Evolutionary conservation across 768 basidiomycete species (phyloP).

Genomic region (Tephrocybe sp.): DNA sequence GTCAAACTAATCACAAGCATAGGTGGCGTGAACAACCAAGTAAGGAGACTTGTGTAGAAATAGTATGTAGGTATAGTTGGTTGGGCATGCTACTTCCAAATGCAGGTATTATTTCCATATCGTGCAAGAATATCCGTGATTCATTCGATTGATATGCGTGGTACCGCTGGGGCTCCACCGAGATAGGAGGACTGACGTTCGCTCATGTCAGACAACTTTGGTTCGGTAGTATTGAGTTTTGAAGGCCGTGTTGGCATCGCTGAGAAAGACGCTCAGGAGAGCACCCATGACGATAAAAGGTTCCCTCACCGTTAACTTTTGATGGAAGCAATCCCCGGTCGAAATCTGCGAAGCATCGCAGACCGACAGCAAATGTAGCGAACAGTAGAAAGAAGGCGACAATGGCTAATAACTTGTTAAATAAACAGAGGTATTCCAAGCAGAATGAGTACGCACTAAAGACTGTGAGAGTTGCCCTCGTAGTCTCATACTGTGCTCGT

Average conservation of each 20-base stretch:
- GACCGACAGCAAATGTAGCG: constrained; percentile 71
- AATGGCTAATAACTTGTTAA: constrained; percentile 48
- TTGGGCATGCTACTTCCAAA: constrained; percentile 1
- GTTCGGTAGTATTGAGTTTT: constrained; percentile 41
- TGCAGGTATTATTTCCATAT: no score
- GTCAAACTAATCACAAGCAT: not conserved
- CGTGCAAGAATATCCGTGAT: not conserved
- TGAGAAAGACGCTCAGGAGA: constrained; percentile 35
- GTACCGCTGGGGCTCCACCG: constrained; percentile 54
- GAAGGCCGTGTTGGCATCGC: constrained; percentile 46
- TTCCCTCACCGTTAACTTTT: constrained; percentile 71
- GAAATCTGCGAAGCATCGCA: constrained; percentile 82
- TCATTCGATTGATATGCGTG: constrained; percentile 80
- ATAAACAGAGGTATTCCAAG: not conserved
- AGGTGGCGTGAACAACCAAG: not conserved
- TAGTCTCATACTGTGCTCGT: constrained; percentile 57
- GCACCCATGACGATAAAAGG: constrained; percentile 23
- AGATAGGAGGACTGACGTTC: constrained; percentile 48
- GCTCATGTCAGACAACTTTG: constrained; percentile 39
- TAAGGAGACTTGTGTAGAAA: not conserved
- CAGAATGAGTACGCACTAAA: constrained; percentile 60
- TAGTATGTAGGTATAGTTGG: constrained; percentile 7
- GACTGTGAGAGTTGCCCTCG: constrained; percentile 74
- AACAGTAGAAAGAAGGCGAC: constrained; percentile 75
- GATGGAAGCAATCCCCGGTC: constrained; percentile 74